Evolutionary conservation across 2,329 filamentous ascomycete species (phyloP).

Genomic region (Sporothrix brunneoviolacea): DNA sequence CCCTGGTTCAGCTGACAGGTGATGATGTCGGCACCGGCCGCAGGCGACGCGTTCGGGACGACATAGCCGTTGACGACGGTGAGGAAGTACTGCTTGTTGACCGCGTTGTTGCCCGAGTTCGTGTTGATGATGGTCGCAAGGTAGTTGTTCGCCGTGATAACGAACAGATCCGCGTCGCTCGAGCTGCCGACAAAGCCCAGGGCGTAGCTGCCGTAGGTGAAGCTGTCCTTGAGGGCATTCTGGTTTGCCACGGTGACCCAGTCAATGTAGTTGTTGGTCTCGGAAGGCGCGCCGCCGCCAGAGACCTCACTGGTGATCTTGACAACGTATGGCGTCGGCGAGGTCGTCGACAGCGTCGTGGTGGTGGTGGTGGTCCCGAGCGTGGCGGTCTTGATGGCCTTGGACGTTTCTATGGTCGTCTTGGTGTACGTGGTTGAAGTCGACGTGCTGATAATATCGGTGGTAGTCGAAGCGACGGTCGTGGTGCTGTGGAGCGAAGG

Average conservation of each 20-base stretch:
- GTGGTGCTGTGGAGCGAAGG: conserved; percentile 7
- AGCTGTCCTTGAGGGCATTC: background rate
- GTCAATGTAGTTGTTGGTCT: background rate
- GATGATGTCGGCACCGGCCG: background rate
- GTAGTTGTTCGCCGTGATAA: background rate
- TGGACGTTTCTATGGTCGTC: background rate
- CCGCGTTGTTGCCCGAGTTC: background rate
- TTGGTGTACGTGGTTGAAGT: background rate
- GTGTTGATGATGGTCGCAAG: background rate
- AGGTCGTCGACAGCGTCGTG: background rate
- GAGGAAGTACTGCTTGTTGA: background rate
- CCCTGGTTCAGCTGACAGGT: background rate
- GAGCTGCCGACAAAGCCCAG: background rate
- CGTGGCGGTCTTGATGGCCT: background rate
- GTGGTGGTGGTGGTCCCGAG: conserved; percentile 6
- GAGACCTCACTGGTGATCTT: background rate
- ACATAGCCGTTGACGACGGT: background rate
- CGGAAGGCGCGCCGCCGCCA: background rate
- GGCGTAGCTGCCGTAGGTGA: background rate
- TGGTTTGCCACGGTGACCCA: background rate
- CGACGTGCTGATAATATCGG: background rate
- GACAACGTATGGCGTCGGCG: conserved; percentile 1
- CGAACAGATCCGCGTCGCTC: background rate
- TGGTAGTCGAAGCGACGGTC: background rate
- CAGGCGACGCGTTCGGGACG: background rate